These are phyloP conservation scores for Peterozyma xylosa DNA, from an alignment of 805 yeast species.

Conservation along the genomic window DNA sequence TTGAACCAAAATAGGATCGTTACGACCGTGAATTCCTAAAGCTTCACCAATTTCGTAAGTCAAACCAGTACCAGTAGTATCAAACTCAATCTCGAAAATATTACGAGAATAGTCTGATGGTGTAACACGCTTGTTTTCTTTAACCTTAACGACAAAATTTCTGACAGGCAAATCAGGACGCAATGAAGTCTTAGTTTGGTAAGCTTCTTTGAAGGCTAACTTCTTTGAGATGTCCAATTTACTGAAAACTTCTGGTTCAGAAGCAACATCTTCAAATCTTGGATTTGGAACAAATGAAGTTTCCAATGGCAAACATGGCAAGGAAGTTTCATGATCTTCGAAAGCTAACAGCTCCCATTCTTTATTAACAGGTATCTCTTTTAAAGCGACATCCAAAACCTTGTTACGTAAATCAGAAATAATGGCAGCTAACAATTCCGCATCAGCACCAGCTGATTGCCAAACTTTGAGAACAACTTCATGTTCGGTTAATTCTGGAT, in stretches of 20 bases:
- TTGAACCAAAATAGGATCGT: slow-evolving; percentile 55
- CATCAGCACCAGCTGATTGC: slow-evolving; percentile 75
- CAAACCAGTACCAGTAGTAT: slow-evolving; percentile 82
- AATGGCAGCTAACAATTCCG: slow-evolving; percentile 71
- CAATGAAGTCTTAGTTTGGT: slow-evolving; percentile 41
- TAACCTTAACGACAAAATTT: slow-evolving; percentile 82
- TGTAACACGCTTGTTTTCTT: slow-evolving; percentile 87
- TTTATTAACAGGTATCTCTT: slow-evolving; percentile 25
- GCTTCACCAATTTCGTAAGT: slow-evolving; percentile 95
- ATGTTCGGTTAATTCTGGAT: slow-evolving; percentile 49
- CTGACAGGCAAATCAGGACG: slow-evolving; percentile 88
- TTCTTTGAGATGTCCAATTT: slow-evolving; percentile 53
- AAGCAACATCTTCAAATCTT: slow-evolving; percentile 38
- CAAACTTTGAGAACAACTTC: slow-evolving; percentile 70
- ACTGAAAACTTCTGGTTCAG: slow-evolving; percentile 25
- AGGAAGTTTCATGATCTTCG: slow-evolving; percentile 14
- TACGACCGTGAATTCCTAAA: slow-evolving; percentile 89
- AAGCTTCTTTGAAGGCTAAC: slow-evolving; percentile 79
- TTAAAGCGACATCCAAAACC: slow-evolving; percentile 37
- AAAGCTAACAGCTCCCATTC: slow-evolving; percentile 18
- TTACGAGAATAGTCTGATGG: slow-evolving; percentile 87
- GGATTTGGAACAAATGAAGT: slow-evolving; percentile 62
- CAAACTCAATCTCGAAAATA: slow-evolving; percentile 95
- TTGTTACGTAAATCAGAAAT: slow-evolving; percentile 59
- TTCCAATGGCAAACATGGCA: slow-evolving; percentile 53